A percentile compares a stretch with the other conserved stretches of the same genome.
These are phyloP conservation scores for Gentiana straminea DNA, from an alignment of 257 asterid species.

Conservation along the genomic window DNA sequence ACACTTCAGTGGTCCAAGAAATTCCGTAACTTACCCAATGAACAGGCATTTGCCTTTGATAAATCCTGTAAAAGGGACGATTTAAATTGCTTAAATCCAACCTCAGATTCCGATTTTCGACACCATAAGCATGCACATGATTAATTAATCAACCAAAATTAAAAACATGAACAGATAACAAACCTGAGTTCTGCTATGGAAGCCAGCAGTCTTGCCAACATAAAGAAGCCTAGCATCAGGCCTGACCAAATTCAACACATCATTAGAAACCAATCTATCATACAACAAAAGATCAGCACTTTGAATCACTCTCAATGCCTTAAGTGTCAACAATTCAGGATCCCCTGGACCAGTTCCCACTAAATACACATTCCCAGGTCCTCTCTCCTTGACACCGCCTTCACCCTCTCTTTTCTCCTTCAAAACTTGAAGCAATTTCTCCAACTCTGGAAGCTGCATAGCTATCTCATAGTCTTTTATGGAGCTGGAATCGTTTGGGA, in stretches of 20 bases:
- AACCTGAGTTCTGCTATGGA: conserved; percentile 99
- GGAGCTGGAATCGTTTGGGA: conserved; percentile 36
- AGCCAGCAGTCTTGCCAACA: conserved; percentile 98
- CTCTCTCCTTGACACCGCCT: conserved; percentile 24
- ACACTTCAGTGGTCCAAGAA: too few species aligned
- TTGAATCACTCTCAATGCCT: conserved; percentile 76
- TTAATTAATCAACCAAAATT: conserved; percentile 5
- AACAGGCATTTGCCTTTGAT: too few species aligned
- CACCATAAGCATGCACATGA: too few species aligned
- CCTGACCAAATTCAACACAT: conserved; percentile 72
- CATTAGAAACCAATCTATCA: conserved; percentile 90
- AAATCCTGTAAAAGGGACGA: too few species aligned
- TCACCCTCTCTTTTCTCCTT: conserved; percentile 51
- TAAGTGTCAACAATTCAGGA: conserved; percentile 73
- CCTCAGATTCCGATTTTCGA: too few species aligned
- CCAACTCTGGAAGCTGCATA: conserved; percentile 70
- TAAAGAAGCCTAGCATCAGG: conserved; percentile 79
- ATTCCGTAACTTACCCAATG: too few species aligned
- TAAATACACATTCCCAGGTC: conserved; percentile 82
- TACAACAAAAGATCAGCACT: conserved; percentile 83
- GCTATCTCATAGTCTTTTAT: conserved; percentile 72
- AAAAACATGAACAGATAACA: not conserved
- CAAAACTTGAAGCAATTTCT: conserved; percentile 68
- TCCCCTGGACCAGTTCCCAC: conserved; percentile 99
- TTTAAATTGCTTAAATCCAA: too few species aligned